A percentile compares a stretch with the other conserved stretches of the same genome.
phyloP scores from a whole-genome alignment of 805 yeast species.

The Wickerhamiella musiphila region DNA sequence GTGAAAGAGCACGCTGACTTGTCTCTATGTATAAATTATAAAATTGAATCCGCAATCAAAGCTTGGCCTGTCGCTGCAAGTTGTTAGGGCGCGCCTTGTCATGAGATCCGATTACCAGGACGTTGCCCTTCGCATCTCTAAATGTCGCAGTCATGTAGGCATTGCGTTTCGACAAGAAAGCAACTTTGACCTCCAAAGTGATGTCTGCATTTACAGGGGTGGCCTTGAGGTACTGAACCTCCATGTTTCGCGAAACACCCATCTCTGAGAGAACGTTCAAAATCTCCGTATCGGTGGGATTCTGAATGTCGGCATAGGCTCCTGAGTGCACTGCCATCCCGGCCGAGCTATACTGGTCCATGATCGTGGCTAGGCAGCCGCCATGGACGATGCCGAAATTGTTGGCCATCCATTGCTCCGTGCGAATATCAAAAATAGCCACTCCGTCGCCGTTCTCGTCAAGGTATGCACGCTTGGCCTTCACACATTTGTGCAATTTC shows the following conservation, averaged over 20 bases:
- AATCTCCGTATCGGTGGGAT: constrained; percentile 11
- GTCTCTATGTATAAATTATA: too few species aligned
- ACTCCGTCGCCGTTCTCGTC: constrained; percentile 8
- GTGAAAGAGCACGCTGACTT: too few species aligned
- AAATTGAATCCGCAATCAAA: too few species aligned
- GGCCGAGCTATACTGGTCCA: constrained; percentile 14
- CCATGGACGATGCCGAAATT: constrained; percentile 19
- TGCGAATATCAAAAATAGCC: constrained; percentile 13
- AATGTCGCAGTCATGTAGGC: constrained; percentile 12
- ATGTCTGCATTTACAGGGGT: constrained; percentile 15
- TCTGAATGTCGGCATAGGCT: constrained; percentile 13
- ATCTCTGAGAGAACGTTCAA: constrained; percentile 4
- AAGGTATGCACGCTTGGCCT: constrained; percentile 5
- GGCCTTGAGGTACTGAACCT: constrained; percentile 18
- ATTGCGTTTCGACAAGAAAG: constrained; percentile 17
- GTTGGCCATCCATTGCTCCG: constrained; percentile 14
- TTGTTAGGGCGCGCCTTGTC: too few species aligned
- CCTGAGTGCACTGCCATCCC: constrained; percentile 14
- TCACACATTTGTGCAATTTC: constrained; percentile 7
- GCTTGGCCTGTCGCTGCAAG: too few species aligned
- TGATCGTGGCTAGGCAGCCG: constrained; percentile 19
- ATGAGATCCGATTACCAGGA: constrained; percentile 16
- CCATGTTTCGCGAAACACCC: constrained; percentile 18
- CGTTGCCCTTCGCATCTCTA: constrained; percentile 10
- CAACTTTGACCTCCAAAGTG: constrained; percentile 12